Evolutionary conservation across 1,139 yeast genomes (phyloP), one percentile per base, ranked within the genome.

Genomic region (Kodamaea sp.): DNA sequence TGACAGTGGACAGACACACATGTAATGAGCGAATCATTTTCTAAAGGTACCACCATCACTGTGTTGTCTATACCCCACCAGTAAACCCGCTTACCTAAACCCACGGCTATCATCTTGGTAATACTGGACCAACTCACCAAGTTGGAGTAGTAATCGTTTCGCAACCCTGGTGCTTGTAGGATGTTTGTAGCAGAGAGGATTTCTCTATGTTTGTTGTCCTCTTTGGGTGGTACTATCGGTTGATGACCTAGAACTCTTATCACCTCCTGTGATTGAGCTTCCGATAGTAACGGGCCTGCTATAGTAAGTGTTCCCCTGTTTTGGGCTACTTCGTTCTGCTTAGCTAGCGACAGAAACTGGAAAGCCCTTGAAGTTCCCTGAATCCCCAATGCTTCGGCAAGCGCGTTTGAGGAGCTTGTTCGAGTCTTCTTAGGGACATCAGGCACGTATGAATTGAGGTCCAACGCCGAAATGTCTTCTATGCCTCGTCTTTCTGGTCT

Each of bases 71-170:
- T 76, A 5, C 76, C 70, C 96, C 96, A 89, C 21, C 81, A 52
- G 52, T 77, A 85, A 0, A 80, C 83, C 6, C 71, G 64, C 2
- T 63, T 52, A 0, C 80, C 81, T 24, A 88, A 59, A 0, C 92
- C 97, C 1, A 88, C 90, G 0, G 83, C 84, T 0, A 88, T 64
- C 21, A 66, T 66, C 18, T 71, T 71, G 1, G 77, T 60, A 16
- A 52, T 52, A 3, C 57, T 55, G 0, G 90, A 80, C 95, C 96
- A 88, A 8, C 90, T 76, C 0, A 88, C 75, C 31, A 85, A 63
- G 50, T 86, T 85, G 1, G 88, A 74, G 57, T 89, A 89, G 54
- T 81, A 89, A 55, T 89, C 96, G 51, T 87, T 83, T 39, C 84
- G 66, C 33, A 89, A 59, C 0, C 80, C 80, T 0, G 90, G 92